Evolutionary conservation across 768 basidiomycete genomes (phyloP), one percentile per base, ranked within the genome.

Genomic region (Neoboletus brunneissimus): DNA sequence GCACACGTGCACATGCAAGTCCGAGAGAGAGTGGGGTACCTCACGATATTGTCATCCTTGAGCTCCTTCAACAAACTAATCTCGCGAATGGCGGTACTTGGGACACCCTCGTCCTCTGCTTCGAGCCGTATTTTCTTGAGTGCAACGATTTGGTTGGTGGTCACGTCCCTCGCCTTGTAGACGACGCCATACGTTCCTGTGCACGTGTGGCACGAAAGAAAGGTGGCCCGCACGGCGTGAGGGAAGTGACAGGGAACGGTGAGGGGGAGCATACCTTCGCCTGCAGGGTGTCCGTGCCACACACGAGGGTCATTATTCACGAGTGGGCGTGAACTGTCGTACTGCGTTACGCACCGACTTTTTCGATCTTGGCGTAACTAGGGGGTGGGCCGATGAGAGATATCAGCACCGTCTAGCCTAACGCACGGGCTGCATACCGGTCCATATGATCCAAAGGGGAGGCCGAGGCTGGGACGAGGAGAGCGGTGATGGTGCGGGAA

Each of bases 71-170:
- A 75, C 59, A 99, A 75, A 75, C 91, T 94, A 74, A 99, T 99
- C 78, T 99, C 97, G 50, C 97, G 85, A 67, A 99, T 99, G 53
- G 96, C 95, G 5, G 97, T 99, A 61, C 89, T 92, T 10, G 97
- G 97, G 22, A 99, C 97, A 46, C 97, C 97, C 73, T 99, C 97
- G 68, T 99, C 97, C 73, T 98, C 97, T 18, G 94, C 94, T 71
- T 98, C 97, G 27, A 99, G 84, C 40, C 97, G 79, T 70, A 99
- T 98, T 81, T 99, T 99, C 85, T 99, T 99, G 62, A 98, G 79
- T 23, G 97, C 97, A 49, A 99, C 97, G 63, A 98, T 86, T 63
- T 85, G 75, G 70, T 89, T 89, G 10, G 82, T 88, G 45, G 75
- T 80, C 59, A 84, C 75, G 70, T 98, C 95, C 62, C 86, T 83